A percentile compares a stretch with the other conserved stretches of the same genome.
phyloP scores from a whole-genome alignment of 306 rosid species.

The Rubus idaeus region DNA sequence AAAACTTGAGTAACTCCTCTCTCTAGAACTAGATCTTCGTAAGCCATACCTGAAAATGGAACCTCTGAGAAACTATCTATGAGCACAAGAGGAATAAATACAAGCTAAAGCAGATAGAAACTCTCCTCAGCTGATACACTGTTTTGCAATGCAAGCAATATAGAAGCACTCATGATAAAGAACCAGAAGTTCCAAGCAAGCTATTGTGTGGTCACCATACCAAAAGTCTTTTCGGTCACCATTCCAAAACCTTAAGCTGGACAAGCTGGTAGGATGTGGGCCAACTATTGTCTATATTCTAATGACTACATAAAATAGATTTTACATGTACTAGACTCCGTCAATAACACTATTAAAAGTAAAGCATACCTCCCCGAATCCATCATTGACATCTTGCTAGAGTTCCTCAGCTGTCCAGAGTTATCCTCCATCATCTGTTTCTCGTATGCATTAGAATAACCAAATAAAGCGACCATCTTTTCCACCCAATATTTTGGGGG shows the following conservation, averaged over 20 bases:
- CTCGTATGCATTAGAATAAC: slow-evolving; percentile 51
- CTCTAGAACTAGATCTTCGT: slow-evolving; percentile 61
- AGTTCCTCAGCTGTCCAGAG: slow-evolving; percentile 31
- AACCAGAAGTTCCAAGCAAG: not conserved
- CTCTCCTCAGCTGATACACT: not conserved
- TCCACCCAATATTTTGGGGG: slow-evolving; percentile 82
- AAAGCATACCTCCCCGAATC: slow-evolving; percentile 56
- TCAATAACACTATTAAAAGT: not conserved
- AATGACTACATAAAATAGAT: not conserved
- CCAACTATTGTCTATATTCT: not conserved
- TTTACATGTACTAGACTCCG: not conserved
- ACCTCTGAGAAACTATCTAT: not conserved
- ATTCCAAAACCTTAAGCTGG: not conserved
- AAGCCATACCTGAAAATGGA: slow-evolving; percentile 40
- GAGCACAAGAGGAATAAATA: not conserved
- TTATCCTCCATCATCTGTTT: slow-evolving; percentile 36
- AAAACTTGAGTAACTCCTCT: slow-evolving; percentile 33
- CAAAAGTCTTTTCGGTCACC: not conserved
- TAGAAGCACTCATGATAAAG: not conserved
- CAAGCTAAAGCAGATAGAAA: not conserved
- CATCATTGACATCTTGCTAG: slow-evolving; percentile 32
- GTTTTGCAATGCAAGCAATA: not conserved
- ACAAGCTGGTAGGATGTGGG: not conserved
- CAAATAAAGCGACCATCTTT: slow-evolving; percentile 76
- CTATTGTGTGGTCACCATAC: too few relatives aligned